Evolutionary conservation across 2,329 filamentous ascomycete genomes (phyloP).

Genomic region (Purpureocillium lavendulum): DNA sequence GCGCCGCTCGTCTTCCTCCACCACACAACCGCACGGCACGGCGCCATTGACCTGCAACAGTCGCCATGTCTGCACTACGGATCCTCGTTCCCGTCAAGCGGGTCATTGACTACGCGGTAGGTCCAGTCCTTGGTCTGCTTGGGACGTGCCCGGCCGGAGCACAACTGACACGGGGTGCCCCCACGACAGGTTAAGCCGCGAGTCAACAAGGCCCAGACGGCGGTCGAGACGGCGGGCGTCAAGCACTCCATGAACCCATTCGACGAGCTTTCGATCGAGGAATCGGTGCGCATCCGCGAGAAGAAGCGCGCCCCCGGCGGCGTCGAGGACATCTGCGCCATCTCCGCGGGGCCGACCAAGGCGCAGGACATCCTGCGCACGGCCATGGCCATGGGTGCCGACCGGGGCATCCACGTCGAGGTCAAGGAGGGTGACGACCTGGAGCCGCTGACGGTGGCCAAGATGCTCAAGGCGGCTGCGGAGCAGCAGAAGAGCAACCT

Average conservation of each 20-base stretch:
- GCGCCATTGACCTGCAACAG: slow-evolving; percentile 17
- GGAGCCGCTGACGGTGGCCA: slow-evolving; percentile 87
- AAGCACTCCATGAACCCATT: slow-evolving; percentile 99
- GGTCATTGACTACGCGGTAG: slow-evolving; percentile 80
- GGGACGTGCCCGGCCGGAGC: too few species aligned
- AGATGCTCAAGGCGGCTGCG: slow-evolving; percentile 73
- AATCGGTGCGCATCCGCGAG: slow-evolving; percentile 90
- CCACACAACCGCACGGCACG: slow-evolving; percentile 3
- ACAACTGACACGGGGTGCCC: too few species aligned
- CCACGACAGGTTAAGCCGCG: slow-evolving; percentile 53
- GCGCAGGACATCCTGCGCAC: slow-evolving; percentile 83
- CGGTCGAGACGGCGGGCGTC: slow-evolving; percentile 83
- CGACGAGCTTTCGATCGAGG: slow-evolving; percentile 96
- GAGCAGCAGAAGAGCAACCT: slow-evolving; percentile 82
- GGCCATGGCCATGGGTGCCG: slow-evolving; percentile 97
- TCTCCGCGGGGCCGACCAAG: slow-evolving; percentile 84
- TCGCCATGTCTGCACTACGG: slow-evolving; percentile 53
- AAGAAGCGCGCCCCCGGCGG: slow-evolving; percentile 63
- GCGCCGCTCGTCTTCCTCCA: slow-evolving; percentile 11
- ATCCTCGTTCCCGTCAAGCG: slow-evolving; percentile 76
- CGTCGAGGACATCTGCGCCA: slow-evolving; percentile 85
- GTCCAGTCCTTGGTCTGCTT: slow-evolving; percentile 15
- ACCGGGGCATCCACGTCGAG: slow-evolving; percentile 85
- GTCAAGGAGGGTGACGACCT: slow-evolving; percentile 65
- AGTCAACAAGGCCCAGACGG: slow-evolving; percentile 68